These are phyloP conservation scores for Phytophthora constricta DNA, from an alignment of 352 stramenopile species.

Conservation along the genomic window DNA sequence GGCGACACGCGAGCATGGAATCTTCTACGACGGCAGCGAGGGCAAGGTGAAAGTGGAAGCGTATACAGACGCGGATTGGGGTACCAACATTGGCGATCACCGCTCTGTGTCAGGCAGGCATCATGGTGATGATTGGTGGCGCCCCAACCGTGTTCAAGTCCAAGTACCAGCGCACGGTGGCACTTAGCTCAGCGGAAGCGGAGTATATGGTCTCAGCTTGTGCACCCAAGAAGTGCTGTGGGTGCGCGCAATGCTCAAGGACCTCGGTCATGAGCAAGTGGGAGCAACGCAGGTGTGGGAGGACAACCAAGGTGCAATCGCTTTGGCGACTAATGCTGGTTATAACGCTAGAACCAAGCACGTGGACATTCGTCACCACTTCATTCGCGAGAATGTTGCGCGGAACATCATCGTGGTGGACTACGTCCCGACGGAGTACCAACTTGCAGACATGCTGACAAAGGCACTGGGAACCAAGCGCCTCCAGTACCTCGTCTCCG, in stretches of 20 bases:
- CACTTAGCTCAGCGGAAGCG: slow-evolving; percentile 1
- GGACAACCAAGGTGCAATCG: slow-evolving; percentile 8
- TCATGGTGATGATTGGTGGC: background rate
- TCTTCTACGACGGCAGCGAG: background rate
- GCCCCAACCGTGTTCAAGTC: background rate
- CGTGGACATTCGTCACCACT: slow-evolving; percentile 13
- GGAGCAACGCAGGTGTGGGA: background rate
- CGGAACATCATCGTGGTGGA: background rate
- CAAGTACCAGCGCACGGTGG: background rate
- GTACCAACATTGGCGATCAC: background rate
- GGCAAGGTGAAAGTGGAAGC: background rate
- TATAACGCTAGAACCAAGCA: slow-evolving; percentile 9
- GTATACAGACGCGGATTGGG: background rate
- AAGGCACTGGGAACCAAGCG: slow-evolving; percentile 15
- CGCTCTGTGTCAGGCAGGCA: background rate
- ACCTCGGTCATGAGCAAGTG: background rate
- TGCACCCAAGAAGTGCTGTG: slow-evolving; percentile 2
- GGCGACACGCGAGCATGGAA: background rate
- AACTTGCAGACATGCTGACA: background rate
- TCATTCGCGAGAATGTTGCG: slow-evolving; percentile 13
- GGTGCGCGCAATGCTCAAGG: background rate
- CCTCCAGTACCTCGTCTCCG: slow-evolving; percentile 13
- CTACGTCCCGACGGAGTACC: slow-evolving; percentile 14
- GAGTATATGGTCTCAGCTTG: slow-evolving; percentile 6
- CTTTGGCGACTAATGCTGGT: slow-evolving; percentile 1